Conservation (phyloP, 441 rosid genomes). For the Geranium incanum region DNA sequence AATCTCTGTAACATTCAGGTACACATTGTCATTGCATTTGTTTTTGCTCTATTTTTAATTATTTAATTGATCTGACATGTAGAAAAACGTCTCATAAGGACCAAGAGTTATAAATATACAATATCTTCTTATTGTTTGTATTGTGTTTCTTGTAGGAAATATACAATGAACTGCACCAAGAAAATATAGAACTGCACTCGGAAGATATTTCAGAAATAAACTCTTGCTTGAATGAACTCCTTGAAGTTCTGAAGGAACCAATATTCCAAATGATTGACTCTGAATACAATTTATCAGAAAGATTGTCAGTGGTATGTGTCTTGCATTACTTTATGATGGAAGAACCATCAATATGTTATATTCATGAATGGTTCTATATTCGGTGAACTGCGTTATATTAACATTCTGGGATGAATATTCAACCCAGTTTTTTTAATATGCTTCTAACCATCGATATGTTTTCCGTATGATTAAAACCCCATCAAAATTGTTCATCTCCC, state of each 20-base stretch:
- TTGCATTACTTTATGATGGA: constrained; percentile 10
- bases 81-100: not conserved
- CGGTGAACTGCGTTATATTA: not conserved
- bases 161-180: constrained; percentile 27
- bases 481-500: not conserved
- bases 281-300: constrained; percentile 44
- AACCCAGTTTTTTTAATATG: not conserved
- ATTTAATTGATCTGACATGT: not conserved
- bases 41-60: not conserved
- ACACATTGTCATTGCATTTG: not conserved
- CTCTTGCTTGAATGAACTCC: constrained; percentile 27
- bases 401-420: not conserved
- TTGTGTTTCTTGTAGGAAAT: constrained; percentile 38
- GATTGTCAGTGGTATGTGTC: constrained; percentile 38
- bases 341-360: constrained; percentile 4
- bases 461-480: not conserved
- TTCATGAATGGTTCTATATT: not conserved
- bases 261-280: constrained; percentile 41
- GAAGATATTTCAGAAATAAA: constrained; percentile 23
- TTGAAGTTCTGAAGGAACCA: constrained; percentile 38
- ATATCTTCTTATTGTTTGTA: constrained; percentile 9
- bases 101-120: not conserved
- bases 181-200: constrained; percentile 24
- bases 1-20: not conserved
- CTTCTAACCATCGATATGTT: not conserved